Evolutionary conservation across 306 rosid species (phyloP), one percentile per base, ranked within the genome.

Genomic region (Castanea crenata): DNA sequence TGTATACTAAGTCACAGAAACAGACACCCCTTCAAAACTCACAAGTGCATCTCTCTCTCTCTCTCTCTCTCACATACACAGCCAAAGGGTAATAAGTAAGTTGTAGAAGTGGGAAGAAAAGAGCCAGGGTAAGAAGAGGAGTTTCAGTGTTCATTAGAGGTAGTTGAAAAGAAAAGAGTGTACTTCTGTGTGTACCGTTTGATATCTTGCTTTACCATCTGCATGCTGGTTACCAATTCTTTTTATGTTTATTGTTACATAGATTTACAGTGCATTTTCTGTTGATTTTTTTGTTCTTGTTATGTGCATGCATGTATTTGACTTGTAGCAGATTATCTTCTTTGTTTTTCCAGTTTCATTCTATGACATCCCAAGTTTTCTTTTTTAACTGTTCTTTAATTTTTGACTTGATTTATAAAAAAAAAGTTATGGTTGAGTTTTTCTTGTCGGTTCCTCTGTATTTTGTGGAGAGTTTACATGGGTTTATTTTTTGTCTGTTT

Each of bases 261-360:
- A 77, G 76, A 44, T 77, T 25, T n/a, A 12, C 54, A 20, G 77
- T 74, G 68, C 46, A 25, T 79, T 71, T 29, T 76, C 49, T 46
- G 27, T 13, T 82, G 32, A 67, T 46, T 65, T 58, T 68, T 69
- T 55, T 68, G 52, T 74, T 67, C 75, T 44, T 54, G 69, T 72
- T 84, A 44, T 77, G 46, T 86, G 90, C 96, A 89, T 92, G 89
- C 97, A 87, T 79, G 88, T 69, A 65, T 81, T 70, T 54, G 71
- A 10, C 80, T 73, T 79, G 72, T 7, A 20, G 55, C 29, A 68
- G 21, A 20, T 79, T 77, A 56, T 56, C 69, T 57, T 32, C 72
- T 57, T 69, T 55, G 63, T 29, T 25, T 65, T 49, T 64, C 80
- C 76, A 41, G 72, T 70, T 81, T 88, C 76, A 67, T 5, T 76